A percentile compares a stretch with the other conserved stretches of the same genome.
Evolutionary conservation across 495 filamentous ascomycete genomes (phyloP).

Genomic region (Tricharina praecox): DNA sequence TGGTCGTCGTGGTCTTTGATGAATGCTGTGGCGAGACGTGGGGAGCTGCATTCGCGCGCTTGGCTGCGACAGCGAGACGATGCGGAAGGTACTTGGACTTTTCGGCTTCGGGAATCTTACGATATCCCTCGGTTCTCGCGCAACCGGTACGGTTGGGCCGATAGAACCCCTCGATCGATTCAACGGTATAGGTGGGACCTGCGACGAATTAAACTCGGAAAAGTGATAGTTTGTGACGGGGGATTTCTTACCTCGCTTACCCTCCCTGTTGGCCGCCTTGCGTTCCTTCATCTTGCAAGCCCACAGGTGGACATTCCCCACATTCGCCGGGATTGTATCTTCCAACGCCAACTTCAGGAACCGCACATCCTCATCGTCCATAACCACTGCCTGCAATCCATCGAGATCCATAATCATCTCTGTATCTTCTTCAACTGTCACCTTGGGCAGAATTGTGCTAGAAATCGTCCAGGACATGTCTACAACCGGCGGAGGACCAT

Average conservation of each 20-base stretch:
- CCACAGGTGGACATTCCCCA: constrained; percentile 61
- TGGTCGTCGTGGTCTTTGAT: constrained; percentile 11
- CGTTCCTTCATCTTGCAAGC: constrained; percentile 80
- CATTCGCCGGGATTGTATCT: constrained; percentile 32
- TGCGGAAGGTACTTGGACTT: constrained; percentile 97
- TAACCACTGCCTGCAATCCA: constrained; percentile 61
- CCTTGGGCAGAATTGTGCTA: constrained; percentile 39
- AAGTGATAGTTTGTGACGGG: constrained; percentile 6
- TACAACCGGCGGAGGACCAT: constrained; percentile 32
- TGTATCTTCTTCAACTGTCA: constrained; percentile 53
- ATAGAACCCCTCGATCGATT: constrained; percentile 73
- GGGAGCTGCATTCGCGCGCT: constrained; percentile 54
- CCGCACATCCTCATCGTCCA: constrained; percentile 62
- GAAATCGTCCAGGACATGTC: constrained; percentile 36
- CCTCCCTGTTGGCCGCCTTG: constrained; percentile 43
- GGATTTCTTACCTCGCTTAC: constrained; percentile 18
- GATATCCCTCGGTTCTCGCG: constrained; percentile 80
- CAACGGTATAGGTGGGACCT: constrained; percentile 37
- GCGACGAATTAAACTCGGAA: background rate
- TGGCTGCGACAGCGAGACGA: constrained; percentile 76
- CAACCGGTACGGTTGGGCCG: constrained; percentile 68
- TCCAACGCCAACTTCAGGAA: constrained; percentile 38
- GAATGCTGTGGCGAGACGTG: constrained; percentile 11
- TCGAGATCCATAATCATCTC: constrained; percentile 51
- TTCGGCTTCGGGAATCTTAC: constrained; percentile 86